Evolutionary conservation across 345 rosid species (phyloP), one percentile per base, ranked within the genome.

Genomic region (Geranium rotundifolium): DNA sequence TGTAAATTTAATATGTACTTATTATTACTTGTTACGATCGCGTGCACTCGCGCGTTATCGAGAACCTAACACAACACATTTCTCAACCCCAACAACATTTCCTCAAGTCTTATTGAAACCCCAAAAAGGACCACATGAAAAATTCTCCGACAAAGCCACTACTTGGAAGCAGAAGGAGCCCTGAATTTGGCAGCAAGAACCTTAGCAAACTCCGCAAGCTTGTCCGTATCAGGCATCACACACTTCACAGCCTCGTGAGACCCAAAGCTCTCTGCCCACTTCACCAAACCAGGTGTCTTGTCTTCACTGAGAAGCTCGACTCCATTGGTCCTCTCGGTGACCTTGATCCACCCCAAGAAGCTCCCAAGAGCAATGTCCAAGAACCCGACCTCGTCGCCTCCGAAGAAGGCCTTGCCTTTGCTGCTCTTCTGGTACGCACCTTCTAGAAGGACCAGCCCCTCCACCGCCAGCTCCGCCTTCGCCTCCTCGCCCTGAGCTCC

Each of bases 351-450:
- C 9, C 71, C 85, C 75, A 85, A 29, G 58, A 57, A 76, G 73
- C 81, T 30, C 0, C 96, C 95, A 0, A 89, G 66, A 2, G 85
- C 86, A 52, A 89, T 83, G 75, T 89, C 95, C 23, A 83, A 64
- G 30, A 70, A 87, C 34, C 95, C 95, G 2, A 89, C 79, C n/a
- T n/a, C n/a, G n/a, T n/a, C n/a, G n/a, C n/a, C n/a, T n/a, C n/a
- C n/a, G 27, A 23, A 23, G 27, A 23, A 23, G 27, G 27, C 2
- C 27, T 23, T 23, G 27, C 27, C 27, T 23, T 23, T 23, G 27
- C 27, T 23, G 27, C 1, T 23, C 27, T 23, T 23, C 27, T 23
- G 27, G 27, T 23, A 23, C 27, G 27, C 27, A 23, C 27, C 27
- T 23, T 23, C 27, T 23, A 23, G 27, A 23, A 23, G 27, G 27